Conservation (phyloP, 768 basidiomycete genomes). For the Phaffia australis region DNA sequence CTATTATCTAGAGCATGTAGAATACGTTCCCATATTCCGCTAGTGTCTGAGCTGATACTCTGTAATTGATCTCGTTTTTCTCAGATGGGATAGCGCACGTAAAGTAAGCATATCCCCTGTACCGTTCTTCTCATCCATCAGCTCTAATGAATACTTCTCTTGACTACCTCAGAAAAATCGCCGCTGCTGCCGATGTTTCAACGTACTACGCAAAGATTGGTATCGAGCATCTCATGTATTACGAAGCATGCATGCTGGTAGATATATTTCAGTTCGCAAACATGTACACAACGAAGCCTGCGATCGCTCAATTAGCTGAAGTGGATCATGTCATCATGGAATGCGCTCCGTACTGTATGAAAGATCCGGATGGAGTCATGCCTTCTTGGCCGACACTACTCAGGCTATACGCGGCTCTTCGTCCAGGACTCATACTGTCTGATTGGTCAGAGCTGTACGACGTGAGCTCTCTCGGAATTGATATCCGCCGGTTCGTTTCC, state of each 20-base stretch:
- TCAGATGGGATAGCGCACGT: too few species aligned
- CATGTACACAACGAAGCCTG: constrained; percentile 84
- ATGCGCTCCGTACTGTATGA: constrained; percentile 84
- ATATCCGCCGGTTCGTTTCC: constrained; percentile 84
- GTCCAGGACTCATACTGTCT: constrained; percentile 67
- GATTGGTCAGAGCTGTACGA: constrained; percentile 76
- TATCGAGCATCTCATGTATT: constrained; percentile 84
- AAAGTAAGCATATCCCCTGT: too few species aligned
- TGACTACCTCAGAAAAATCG: constrained; percentile 82
- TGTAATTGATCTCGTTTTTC: too few species aligned
- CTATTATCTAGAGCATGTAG: too few species aligned
- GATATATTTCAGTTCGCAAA: constrained; percentile 72
- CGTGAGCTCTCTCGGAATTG: constrained; percentile 63
- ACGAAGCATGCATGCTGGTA: constrained; percentile 90
- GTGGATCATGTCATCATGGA: constrained; percentile 75
- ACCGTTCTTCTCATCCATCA: neutral
- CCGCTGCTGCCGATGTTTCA: constrained; percentile 81
- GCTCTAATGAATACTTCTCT: constrained; percentile 52
- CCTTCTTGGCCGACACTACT: constrained; percentile 75
- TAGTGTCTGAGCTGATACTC: too few species aligned
- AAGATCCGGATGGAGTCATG: constrained; percentile 41
- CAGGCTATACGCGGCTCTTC: constrained; percentile 72
- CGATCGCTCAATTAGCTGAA: constrained; percentile 74
- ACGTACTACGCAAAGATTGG: constrained; percentile 68
- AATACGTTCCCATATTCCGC: too few species aligned